A percentile compares a stretch with the other conserved stretches of the same genome.
Conservation (phyloP, 768 basidiomycete species). For the Imleria badia region DNA sequence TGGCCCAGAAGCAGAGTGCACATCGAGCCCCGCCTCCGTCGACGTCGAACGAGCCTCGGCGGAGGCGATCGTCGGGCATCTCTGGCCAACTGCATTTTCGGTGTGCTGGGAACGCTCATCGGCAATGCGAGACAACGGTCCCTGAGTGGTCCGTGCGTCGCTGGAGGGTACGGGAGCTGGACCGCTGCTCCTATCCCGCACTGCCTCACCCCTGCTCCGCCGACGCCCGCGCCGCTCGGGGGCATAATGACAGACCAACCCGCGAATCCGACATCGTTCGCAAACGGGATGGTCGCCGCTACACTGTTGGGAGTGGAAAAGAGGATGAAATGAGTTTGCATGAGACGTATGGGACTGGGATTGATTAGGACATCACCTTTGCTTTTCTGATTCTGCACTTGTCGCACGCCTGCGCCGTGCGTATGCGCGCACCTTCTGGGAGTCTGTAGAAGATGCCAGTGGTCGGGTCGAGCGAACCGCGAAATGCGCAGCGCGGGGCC, state of each 20-base stretch:
- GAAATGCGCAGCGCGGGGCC: conserved; percentile 36
- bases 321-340: background rate
- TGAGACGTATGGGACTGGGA: background rate
- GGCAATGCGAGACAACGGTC: background rate
- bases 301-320: conserved; percentile 44
- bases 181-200: conserved; percentile 2
- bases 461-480: conserved; percentile 60
- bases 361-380: conserved; percentile 49
- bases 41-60: background rate
- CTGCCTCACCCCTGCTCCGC: background rate
- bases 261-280: conserved; percentile 58
- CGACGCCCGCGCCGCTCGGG: conserved; percentile 46
- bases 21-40: background rate
- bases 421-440: conserved; percentile 60
- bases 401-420: conserved; percentile 75
- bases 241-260: conserved; percentile 64
- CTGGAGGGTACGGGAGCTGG: background rate
- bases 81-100: no score
- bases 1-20: background rate
- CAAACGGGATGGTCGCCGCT: conserved; percentile 71
- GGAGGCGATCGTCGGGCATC: background rate
- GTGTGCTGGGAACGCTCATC: no score
- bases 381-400: conserved; percentile 72
- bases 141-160: background rate
- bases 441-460: conserved; percentile 68